phyloP scores from a whole-genome alignment of 768 basidiomycete genomes.

The Lentinus tigrinus region DNA sequence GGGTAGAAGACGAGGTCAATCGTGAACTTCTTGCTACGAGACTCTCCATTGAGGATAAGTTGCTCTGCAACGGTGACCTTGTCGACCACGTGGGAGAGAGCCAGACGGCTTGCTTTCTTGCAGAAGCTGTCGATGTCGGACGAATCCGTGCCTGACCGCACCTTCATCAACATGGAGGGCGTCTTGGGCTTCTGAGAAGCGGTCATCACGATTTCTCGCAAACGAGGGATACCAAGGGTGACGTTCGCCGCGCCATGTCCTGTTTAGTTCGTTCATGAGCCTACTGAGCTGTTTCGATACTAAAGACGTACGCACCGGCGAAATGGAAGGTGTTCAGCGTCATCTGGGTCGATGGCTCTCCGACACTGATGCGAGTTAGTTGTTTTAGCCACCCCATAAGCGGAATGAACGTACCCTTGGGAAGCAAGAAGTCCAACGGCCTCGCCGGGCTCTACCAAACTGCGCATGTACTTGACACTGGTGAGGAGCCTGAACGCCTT shows the following conservation, averaged over 20 bases:
- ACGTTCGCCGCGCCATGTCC: slow-evolving; percentile 99
- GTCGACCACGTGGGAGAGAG: slow-evolving; percentile 87
- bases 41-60: slow-evolving; percentile 61
- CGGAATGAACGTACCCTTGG: slow-evolving; percentile 70
- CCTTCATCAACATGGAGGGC: slow-evolving; percentile 90
- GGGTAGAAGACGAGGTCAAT: slow-evolving; percentile 87
- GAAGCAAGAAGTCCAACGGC: slow-evolving; percentile 97
- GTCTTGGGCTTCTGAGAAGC: slow-evolving; percentile 95
- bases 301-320: slow-evolving; percentile 61
- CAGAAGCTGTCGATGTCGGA: slow-evolving; percentile 75
- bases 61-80: slow-evolving; percentile 78
- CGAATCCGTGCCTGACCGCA: slow-evolving; percentile 50
- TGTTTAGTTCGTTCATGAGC: slow-evolving; percentile 28
- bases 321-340: slow-evolving; percentile 99
- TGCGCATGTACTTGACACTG: slow-evolving; percentile 90
- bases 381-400: neutral
- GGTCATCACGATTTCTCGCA: slow-evolving; percentile 99
- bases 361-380: slow-evolving; percentile 58
- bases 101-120: slow-evolving; percentile 82
- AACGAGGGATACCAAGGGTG: slow-evolving; percentile 96
- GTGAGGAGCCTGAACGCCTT: slow-evolving; percentile 78
- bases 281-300: neutral
- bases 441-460: slow-evolving; percentile 95
- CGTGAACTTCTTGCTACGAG: slow-evolving; percentile 76
- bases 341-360: slow-evolving; percentile 99